Percentiles rank a stretch among this genome's conserved stretches.
phyloP scores from a whole-genome alignment of 1,284 basidiomycete species.

The Meripilus lineatus region DNA sequence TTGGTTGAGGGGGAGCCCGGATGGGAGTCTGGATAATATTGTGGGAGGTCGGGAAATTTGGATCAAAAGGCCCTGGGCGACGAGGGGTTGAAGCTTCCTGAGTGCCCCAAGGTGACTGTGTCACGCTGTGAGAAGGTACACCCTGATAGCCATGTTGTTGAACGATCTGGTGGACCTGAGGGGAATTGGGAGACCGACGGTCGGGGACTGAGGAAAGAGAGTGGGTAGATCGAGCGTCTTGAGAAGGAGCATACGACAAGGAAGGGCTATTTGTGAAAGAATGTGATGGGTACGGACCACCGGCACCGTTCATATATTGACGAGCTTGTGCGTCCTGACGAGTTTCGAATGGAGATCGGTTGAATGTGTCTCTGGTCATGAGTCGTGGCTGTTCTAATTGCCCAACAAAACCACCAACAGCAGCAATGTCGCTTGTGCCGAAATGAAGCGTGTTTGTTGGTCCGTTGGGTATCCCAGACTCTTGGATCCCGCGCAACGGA shows the following conservation, averaged over 20 bases:
- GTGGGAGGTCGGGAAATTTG: slow-evolving; percentile 20
- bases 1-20: slow-evolving; percentile 23
- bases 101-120: slow-evolving; percentile 33
- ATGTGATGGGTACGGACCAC: slow-evolving; percentile 15
- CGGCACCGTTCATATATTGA: not conserved
- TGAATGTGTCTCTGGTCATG: not conserved
- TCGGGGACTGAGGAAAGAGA: slow-evolving; percentile 20
- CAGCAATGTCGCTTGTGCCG: not conserved
- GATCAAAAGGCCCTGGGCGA: slow-evolving; percentile 41
- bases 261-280: slow-evolving; percentile 26
- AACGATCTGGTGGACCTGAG: slow-evolving; percentile 5
- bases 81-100: slow-evolving; percentile 26
- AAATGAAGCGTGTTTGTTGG: not conserved
- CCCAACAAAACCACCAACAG: not conserved
- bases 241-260: slow-evolving; percentile 24
- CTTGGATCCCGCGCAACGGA: no score
- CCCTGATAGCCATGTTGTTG: not conserved
- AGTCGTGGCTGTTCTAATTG: slow-evolving; percentile 2
- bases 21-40: slow-evolving; percentile 18
- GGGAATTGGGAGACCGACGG: slow-evolving; percentile 16
- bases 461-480: no score
- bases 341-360: not conserved
- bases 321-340: not conserved
- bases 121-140: slow-evolving; percentile 15
- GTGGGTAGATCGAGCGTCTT: slow-evolving; percentile 18